Evolutionary conservation across 768 basidiomycete species (phyloP).

Genomic region (Serendipita sp.): DNA sequence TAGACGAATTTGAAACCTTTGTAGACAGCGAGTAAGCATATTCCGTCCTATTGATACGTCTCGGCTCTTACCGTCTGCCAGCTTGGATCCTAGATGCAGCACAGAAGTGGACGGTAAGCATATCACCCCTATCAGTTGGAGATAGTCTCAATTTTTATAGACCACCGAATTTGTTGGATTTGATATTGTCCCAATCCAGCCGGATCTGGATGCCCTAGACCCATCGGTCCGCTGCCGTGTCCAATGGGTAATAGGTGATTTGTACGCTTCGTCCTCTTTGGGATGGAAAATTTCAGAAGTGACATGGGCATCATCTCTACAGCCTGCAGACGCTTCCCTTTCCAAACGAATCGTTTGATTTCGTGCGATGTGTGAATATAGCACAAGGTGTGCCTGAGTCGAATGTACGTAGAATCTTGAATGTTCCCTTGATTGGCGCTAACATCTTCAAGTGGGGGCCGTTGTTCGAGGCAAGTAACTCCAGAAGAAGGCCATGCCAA

Average conservation of each 20-base stretch:
- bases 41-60: neutral
- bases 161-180: slow-evolving; percentile 3
- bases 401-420: neutral
- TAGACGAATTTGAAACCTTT: slow-evolving; percentile 1
- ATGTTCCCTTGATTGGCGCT: no score
- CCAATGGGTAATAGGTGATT: neutral
- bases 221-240: neutral
- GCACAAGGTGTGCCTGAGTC: neutral
- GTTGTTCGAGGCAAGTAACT: neutral
- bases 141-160: neutral
- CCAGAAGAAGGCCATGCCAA: neutral
- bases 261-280: neutral
- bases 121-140: neutral
- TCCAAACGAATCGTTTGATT: neutral
- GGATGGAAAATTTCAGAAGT: neutral
- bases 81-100: slow-evolving; percentile 1
- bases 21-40: neutral
- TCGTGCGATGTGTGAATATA: neutral
- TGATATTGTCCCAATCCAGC: slow-evolving; percentile 1
- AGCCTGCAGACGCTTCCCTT: neutral
- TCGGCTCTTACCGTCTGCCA: neutral
- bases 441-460: neutral
- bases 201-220: neutral
- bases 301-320: neutral
- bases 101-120: neutral